Evolutionary conservation across 2,329 filamentous ascomycete species (phyloP), one percentile per base, ranked within the genome.

Genomic region (Aspergillus sp.): DNA sequence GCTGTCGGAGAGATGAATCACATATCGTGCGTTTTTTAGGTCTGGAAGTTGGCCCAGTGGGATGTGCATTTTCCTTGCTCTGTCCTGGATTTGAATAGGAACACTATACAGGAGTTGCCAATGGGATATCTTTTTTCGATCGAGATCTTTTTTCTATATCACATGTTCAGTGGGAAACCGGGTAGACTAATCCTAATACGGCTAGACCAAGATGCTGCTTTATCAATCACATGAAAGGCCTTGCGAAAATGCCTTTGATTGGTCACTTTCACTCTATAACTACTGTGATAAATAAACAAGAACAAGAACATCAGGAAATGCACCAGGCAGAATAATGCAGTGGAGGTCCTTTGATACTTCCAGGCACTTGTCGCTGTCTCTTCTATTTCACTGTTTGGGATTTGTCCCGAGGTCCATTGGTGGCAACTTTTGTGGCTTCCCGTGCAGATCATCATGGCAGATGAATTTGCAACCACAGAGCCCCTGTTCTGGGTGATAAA

Each of bases 1-100:
- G 43, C 65, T 67, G 50, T 65, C 66, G 1, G 69, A 72, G 4
- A 74, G 58, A 36, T 64, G 63, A 40, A 73, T 57, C 42, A 72
- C 64, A 56, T 73, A 71, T 36, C 71, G 65, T 5, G 70, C 57
- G 39, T 71, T 61, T 5, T 57, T 62, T 29, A 73, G 63, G 28
- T 59, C 58, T 4, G 62, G 52, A 5, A 70, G 53, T 12, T 47
- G 48, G 1, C 61, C 63, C 35, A 63, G 62, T 7, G 53, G 54
- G 33, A 65, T 51, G 7, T 9, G 9, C 40, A 42, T 42, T 32
- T 12, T 42, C 4, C 30, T 32, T 39, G 36, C 8, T 39, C 26
- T 7, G 19, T 2, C 4, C 7, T 5, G 7, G 26, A 26, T 39
- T 9, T 19, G 8, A 9, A 26, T 8, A 28, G 12, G 12, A 12